Evolutionary conservation across 2,329 filamentous ascomycete species (phyloP).

Genomic region (Capronia americana): DNA sequence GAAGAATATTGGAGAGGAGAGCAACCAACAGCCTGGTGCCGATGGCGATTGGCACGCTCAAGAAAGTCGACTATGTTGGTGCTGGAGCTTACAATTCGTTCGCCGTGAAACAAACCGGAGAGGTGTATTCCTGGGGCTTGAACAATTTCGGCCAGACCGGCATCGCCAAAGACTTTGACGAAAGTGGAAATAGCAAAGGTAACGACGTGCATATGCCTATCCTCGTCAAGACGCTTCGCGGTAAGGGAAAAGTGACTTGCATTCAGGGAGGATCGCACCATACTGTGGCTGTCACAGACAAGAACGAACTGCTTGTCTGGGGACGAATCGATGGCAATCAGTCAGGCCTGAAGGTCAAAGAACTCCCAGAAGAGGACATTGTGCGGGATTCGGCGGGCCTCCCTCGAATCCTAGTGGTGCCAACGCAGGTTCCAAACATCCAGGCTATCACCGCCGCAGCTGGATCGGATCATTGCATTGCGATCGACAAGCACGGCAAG

Average conservation of each 20-base stretch:
- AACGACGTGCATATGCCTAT: constrained; percentile 75
- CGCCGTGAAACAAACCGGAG: constrained; percentile 67
- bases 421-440: constrained; percentile 66
- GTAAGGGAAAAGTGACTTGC: constrained; percentile 62
- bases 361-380: constrained; percentile 64
- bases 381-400: constrained; percentile 66
- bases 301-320: constrained; percentile 65
- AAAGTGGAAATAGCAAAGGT: constrained; percentile 69
- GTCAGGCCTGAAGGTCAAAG: constrained; percentile 64
- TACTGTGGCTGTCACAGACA: constrained; percentile 64
- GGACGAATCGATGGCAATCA: constrained; percentile 66
- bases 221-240: constrained; percentile 69
- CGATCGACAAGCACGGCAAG: constrained; percentile 70
- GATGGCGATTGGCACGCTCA: constrained; percentile 60
- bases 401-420: constrained; percentile 74
- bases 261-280: constrained; percentile 79
- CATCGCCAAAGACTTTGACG: constrained; percentile 52
- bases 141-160: constrained; percentile 88
- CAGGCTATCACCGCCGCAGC: constrained; percentile 65
- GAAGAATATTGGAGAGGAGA: constrained; percentile 65
- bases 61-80: constrained; percentile 63
- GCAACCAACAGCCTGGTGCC: constrained; percentile 58
- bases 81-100: constrained; percentile 84
- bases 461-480: constrained; percentile 76
- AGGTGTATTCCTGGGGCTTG: constrained; percentile 81